A percentile compares a stretch with the other conserved stretches of the same genome.
phyloP scores from a whole-genome alignment of 108 stramenopile species.

The Nitzschia sp. region DNA sequence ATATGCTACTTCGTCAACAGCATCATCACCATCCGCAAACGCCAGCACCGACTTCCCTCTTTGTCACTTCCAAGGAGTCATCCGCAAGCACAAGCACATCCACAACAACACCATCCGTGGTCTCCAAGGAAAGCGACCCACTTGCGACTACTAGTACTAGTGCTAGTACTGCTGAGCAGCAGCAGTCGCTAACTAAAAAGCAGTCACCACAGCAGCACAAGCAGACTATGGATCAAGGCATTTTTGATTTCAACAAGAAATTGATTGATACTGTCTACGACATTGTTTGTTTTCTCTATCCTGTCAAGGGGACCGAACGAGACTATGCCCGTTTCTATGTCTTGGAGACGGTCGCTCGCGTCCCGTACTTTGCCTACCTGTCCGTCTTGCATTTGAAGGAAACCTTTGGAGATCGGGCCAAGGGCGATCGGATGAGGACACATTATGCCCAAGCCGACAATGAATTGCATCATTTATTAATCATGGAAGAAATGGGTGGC shows the following conservation, averaged over 20 bases:
- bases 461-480: constrained; percentile 95
- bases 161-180: no score
- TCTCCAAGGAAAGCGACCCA: no score
- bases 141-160: no score
- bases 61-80: no score
- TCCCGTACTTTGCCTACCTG: constrained; percentile 95
- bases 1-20: no score
- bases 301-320: constrained; percentile 39
- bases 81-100: no score
- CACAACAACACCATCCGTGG: no score
- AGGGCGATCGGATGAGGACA: constrained; percentile 71
- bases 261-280: constrained; percentile 58
- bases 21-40: no score
- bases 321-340: constrained; percentile 85
- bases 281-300: constrained; percentile 52
- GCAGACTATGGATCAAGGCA: constrained; percentile 50
- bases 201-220: no score
- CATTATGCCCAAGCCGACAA: constrained; percentile 91
- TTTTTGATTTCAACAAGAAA: constrained; percentile 54
- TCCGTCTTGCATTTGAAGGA: constrained; percentile 90
- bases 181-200: no score
- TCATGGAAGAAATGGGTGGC: constrained; percentile 95
- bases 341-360: constrained; percentile 92
- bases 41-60: no score
- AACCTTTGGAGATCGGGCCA: constrained; percentile 65